A percentile compares a stretch with the other conserved stretches of the same genome.
phyloP scores from a whole-genome alignment of 169 alveolate genomes.

The Plasmodium adleri region DNA sequence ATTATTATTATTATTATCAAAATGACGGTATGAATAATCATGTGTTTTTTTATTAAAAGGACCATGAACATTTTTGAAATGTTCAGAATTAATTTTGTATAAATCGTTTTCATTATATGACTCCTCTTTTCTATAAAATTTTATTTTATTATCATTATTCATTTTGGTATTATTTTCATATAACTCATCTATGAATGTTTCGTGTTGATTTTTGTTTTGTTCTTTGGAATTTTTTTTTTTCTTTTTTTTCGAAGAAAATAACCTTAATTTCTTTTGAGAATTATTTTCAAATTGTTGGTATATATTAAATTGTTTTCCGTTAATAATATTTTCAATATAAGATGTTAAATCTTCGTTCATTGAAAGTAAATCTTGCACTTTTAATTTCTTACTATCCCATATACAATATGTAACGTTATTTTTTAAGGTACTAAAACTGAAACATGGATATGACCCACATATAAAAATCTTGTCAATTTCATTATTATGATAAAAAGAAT shows the following conservation, averaged over 20 bases:
- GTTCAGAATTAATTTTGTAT: conserved; percentile 31
- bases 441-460: conserved; percentile 62
- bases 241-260: conserved; percentile 40
- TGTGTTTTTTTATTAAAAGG: conserved; percentile 1
- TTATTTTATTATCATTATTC: conserved; percentile 65
- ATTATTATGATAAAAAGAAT: conserved; percentile 69
- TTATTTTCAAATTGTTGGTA: conserved; percentile 74
- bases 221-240: conserved; percentile 52
- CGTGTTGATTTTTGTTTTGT: conserved; percentile 26
- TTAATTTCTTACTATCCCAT: conserved; percentile 74
- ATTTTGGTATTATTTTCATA: conserved; percentile 16
- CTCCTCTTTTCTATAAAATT: conserved; percentile 70
- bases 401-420: conserved; percentile 58
- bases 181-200: conserved; percentile 4
- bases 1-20: conserved; percentile 24
- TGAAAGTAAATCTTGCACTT: conserved; percentile 59
- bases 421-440: conserved; percentile 69
- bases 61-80: conserved; percentile 13
- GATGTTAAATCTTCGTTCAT: conserved; percentile 30
- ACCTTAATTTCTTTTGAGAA: conserved; percentile 49
- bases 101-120: conserved; percentile 17
- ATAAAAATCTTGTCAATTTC: conserved; percentile 75
- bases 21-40: conserved; percentile 11
- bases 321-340: conserved; percentile 54
- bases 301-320: conserved; percentile 71